Percentiles rank a stretch among this genome's conserved stretches.
These are phyloP conservation scores for Beauveria asiatica DNA, from an alignment of 2,329 filamentous ascomycete genomes.

Conservation along the genomic window DNA sequence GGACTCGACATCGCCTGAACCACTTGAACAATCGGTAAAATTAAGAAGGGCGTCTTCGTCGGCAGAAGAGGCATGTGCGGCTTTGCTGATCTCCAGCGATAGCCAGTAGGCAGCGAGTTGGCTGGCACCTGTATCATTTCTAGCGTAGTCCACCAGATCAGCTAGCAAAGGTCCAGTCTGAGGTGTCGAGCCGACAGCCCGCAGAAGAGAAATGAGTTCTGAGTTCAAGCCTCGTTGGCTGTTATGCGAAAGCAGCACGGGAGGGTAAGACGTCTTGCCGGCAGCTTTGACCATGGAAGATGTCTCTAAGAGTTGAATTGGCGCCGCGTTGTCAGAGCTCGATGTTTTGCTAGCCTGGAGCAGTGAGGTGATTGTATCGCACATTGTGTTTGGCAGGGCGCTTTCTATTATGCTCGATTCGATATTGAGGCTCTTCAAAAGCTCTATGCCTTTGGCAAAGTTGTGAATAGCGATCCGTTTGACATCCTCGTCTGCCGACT, in stretches of 20 bases:
- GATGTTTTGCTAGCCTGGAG: slow-evolving; percentile 19
- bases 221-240: slow-evolving; percentile 55
- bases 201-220: slow-evolving; percentile 50
- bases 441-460: slow-evolving; percentile 62
- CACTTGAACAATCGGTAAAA: slow-evolving; percentile 29
- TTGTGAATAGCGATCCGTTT: slow-evolving; percentile 68
- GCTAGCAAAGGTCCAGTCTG: slow-evolving; percentile 52
- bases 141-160: slow-evolving; percentile 56
- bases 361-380: slow-evolving; percentile 59
- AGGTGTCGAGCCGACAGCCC: slow-evolving; percentile 46
- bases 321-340: slow-evolving; percentile 12
- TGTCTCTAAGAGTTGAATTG: slow-evolving; percentile 19
- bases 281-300: slow-evolving; percentile 11
- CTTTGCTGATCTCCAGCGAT: slow-evolving; percentile 61
- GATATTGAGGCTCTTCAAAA: slow-evolving; percentile 55
- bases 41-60: slow-evolving; percentile 61
- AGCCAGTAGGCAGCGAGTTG: slow-evolving; percentile 74
- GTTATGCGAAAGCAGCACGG: slow-evolving; percentile 54
- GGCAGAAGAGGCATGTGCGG: slow-evolving; percentile 39
- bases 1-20: slow-evolving; percentile 34
- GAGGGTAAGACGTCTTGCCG: slow-evolving; percentile 38
- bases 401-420: slow-evolving; percentile 60
- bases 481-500: slow-evolving; percentile 68
- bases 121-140: slow-evolving; percentile 46
- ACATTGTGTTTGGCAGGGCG: slow-evolving; percentile 57